A percentile compares a stretch with the other conserved stretches of the same genome.
Evolutionary conservation across 1,284 basidiomycete genomes (phyloP).

Genomic region (Hemileia vastatrix): DNA sequence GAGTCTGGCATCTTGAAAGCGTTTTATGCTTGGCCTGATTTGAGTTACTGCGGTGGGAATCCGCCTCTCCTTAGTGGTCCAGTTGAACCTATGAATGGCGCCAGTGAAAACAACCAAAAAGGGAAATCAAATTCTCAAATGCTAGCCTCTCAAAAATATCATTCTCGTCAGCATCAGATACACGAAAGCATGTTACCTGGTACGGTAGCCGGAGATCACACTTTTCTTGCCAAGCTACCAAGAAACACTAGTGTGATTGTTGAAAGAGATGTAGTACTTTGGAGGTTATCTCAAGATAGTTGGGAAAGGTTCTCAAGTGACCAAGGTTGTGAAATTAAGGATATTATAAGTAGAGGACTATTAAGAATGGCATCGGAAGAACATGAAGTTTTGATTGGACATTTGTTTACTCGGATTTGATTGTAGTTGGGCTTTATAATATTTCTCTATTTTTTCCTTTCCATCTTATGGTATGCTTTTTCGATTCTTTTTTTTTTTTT

Average conservation of each 20-base stretch:
- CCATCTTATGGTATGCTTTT: too few relatives aligned
- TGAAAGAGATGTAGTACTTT: slow-evolving; percentile 65
- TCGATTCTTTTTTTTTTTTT: too few relatives aligned
- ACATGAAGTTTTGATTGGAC: slow-evolving; percentile 18
- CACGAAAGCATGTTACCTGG: slow-evolving; percentile 66
- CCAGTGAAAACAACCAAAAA: too few relatives aligned
- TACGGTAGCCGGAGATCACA: slow-evolving; percentile 77
- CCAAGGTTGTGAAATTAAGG: neutral
- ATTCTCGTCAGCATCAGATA: slow-evolving; percentile 42
- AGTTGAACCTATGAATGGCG: too few relatives aligned
- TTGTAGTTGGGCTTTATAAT: too few relatives aligned
- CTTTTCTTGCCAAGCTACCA: slow-evolving; percentile 61
- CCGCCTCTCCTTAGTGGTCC: neutral
- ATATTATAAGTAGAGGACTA: slow-evolving; percentile 11
- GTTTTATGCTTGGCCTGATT: slow-evolving; percentile 56
- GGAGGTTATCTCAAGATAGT: slow-evolving; percentile 59
- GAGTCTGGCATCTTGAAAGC: slow-evolving; percentile 73
- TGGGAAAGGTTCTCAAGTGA: slow-evolving; percentile 49
- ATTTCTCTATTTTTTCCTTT: too few relatives aligned
- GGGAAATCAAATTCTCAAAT: too few relatives aligned
- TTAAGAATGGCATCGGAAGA: slow-evolving; percentile 16
- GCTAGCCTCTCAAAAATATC: too few relatives aligned
- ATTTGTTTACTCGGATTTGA: slow-evolving; percentile 19
- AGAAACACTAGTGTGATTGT: slow-evolving; percentile 78
- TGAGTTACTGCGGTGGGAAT: neutral